A percentile compares a stretch with the other conserved stretches of the same genome.
These are phyloP conservation scores for Fusarium sarcochroum DNA, from an alignment of 2,329 filamentous ascomycete species.

Conservation along the genomic window DNA sequence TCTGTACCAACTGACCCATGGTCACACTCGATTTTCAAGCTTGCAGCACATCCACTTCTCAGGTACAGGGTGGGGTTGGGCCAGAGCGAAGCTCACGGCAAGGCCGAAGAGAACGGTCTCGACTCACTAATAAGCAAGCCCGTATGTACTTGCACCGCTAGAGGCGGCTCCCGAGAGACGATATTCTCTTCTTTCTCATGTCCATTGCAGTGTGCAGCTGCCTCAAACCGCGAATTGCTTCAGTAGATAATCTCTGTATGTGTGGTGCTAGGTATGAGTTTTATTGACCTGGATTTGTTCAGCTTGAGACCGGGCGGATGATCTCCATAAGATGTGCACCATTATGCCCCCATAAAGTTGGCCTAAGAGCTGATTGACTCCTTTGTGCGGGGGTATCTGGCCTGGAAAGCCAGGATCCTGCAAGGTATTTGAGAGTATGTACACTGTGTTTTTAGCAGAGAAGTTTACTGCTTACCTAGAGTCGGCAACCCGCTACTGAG, in stretches of 20 bases:
- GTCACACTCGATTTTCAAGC: slow-evolving; percentile 23
- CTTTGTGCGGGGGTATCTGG: slow-evolving; percentile 28
- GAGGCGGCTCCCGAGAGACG: slow-evolving; percentile 22
- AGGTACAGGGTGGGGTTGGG: slow-evolving; percentile 46
- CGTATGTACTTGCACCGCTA: slow-evolving; percentile 30
- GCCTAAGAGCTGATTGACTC: slow-evolving; percentile 30
- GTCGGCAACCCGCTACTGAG: no score
- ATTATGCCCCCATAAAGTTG: slow-evolving; percentile 37
- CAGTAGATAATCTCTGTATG: background rate
- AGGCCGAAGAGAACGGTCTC: slow-evolving; percentile 50
- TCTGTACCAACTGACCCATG: background rate
- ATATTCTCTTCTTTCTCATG: slow-evolving; percentile 13
- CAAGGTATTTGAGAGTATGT: slow-evolving; percentile 9
- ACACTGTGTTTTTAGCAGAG: background rate
- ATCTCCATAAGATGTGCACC: slow-evolving; percentile 51
- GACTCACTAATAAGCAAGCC: slow-evolving; percentile 35
- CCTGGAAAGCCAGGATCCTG: slow-evolving; percentile 16
- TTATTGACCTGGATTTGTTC: slow-evolving; percentile 11
- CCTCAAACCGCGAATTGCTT: slow-evolving; percentile 12
- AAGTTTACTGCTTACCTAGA: background rate
- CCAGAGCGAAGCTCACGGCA: slow-evolving; percentile 45
- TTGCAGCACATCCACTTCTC: slow-evolving; percentile 43
- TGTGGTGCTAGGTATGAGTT: background rate
- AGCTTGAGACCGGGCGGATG: slow-evolving; percentile 29
- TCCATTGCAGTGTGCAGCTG: background rate